Percentiles rank a stretch among this genome's conserved stretches.
phyloP scores from a whole-genome alignment of 495 filamentous ascomycete species.

The Xylaria grammica region DNA sequence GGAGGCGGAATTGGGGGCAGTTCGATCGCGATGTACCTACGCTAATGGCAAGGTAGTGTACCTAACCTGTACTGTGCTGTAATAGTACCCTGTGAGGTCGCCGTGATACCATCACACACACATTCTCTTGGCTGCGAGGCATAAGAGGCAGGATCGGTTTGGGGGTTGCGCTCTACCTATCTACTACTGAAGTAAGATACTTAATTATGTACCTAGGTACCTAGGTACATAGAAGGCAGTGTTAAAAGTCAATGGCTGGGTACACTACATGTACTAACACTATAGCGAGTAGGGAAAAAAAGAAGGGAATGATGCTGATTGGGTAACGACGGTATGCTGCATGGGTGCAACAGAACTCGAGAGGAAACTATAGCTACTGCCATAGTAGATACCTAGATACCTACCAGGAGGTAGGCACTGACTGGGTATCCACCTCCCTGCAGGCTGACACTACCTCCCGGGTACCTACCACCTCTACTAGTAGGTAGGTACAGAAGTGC shows the following conservation, averaged over 20 bases:
- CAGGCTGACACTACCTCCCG: too few species aligned
- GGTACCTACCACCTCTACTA: too few species aligned
- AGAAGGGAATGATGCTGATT: slow-evolving; percentile 2
- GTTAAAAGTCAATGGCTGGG: slow-evolving; percentile 20
- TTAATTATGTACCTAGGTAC: neutral
- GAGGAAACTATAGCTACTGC: too few species aligned
- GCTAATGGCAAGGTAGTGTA: slow-evolving; percentile 2
- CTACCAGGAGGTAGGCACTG: too few species aligned
- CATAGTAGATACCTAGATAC: too few species aligned
- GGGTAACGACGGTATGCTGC: neutral
- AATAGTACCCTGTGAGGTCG: too few species aligned
- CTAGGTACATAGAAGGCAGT: too few species aligned
- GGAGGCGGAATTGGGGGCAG: slow-evolving; percentile 12
- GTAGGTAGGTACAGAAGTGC: too few species aligned
- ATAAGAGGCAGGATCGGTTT: slow-evolving; percentile 9
- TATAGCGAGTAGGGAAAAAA: too few species aligned
- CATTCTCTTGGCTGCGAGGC: slow-evolving; percentile 11
- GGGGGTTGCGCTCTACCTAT: neutral
- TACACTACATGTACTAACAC: too few species aligned
- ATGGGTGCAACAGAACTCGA: neutral
- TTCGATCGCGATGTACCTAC: neutral
- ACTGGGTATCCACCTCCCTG: slow-evolving; percentile 1
- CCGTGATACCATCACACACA: too few species aligned
- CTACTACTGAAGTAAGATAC: neutral
- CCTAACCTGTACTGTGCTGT: neutral